Base-by-base conservation (phyloP, 2,329 filamentous ascomycete genomes). In the Akanthomyces muscarius region DNA sequence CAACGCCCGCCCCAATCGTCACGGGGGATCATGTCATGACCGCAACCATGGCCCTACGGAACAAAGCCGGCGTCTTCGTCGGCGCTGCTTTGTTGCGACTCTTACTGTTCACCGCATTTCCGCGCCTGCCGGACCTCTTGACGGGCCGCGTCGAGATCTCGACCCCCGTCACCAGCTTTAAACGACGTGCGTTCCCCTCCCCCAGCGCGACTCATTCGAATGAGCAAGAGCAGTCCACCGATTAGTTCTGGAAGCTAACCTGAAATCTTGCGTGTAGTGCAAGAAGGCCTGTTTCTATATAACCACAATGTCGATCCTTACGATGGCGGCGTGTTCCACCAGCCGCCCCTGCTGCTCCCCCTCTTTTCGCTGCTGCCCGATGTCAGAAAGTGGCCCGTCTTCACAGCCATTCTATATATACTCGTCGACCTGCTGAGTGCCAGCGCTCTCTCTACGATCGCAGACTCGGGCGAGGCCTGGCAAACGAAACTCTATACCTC, bases 141-240 rank as follows among this genome's bases (percentile, higher is more conserved):
- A 95, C 92, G 23, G 90, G 89, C 67, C 89, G 95, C 72, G 95
- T 97, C 70, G 95, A 99, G 81, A 89, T 99, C 71, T 97, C 95
- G 51, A 99, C 95, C 25, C 94, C 95, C 45, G 90, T 98, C 53
- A 97, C 92, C 70, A 97, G 94, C 84, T 99, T 97, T 85, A 98
- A 98, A 81, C 86, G 95, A 86, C 81, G 93, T 96, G 83, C 76
- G 89, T 77, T 48, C 5, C 30, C 55, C 48, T 33, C 38, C 28
- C 28, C 18, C n/a, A 25, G 42, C 42, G 18, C 41, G 16, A 33
- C 11, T 42, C 36, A 5, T 21, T 23, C n/a, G 13, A 28, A 42
- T 52, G 57, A 33, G 45, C 33, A 25, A 11, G 18, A 18, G 28
- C n/a, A 44, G 16, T 10, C 33, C 6, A 10, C 16, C 44, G 21